These are phyloP conservation scores for Saccharomycopsis hybrid DNA, from an alignment of 1,139 yeast genomes.

Conservation along the genomic window DNA sequence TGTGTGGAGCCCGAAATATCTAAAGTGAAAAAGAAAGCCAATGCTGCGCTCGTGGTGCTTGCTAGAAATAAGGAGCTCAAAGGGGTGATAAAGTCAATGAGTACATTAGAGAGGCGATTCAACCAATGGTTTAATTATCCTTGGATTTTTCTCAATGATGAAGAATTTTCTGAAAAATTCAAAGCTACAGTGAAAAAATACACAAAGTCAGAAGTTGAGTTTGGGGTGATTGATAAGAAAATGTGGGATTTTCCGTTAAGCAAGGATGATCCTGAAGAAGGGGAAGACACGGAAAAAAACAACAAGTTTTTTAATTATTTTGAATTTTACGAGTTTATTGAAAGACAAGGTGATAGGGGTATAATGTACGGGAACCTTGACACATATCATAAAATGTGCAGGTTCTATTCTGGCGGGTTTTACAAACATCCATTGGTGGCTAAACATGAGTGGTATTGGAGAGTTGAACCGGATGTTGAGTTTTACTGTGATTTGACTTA, in stretches of 20 bases:
- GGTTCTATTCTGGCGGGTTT: conserved; percentile 65
- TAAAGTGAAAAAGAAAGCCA: conserved; percentile 33
- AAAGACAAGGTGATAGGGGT: conserved; percentile 71
- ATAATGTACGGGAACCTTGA: conserved; percentile 76
- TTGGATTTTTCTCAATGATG: conserved; percentile 80
- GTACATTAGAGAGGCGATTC: conserved; percentile 73
- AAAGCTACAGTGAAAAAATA: conserved; percentile 40
- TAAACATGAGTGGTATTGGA: conserved; percentile 84
- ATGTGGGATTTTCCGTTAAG: conserved; percentile 53
- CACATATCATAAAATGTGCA: conserved; percentile 63
- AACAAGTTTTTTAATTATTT: conserved; percentile 10
- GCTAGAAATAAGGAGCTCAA: conserved; percentile 70
- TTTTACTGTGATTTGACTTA: conserved; percentile 86
- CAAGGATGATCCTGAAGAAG: conserved; percentile 11
- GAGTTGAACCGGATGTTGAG: conserved; percentile 87
- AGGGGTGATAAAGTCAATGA: conserved; percentile 64
- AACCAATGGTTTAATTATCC: conserved; percentile 90
- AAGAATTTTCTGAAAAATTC: conserved; percentile 61
- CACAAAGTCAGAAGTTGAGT: conserved; percentile 55
- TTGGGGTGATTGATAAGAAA: conserved; percentile 46
- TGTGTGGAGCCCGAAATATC: conserved; percentile 19
- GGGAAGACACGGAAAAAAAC: conserved; percentile 26
- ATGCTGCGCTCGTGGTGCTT: conserved; percentile 78
- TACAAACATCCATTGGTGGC: conserved; percentile 64
- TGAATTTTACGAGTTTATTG: conserved; percentile 46